phyloP scores from a whole-genome alignment of 345 rosid species.

The Iberis pinnata region DNA sequence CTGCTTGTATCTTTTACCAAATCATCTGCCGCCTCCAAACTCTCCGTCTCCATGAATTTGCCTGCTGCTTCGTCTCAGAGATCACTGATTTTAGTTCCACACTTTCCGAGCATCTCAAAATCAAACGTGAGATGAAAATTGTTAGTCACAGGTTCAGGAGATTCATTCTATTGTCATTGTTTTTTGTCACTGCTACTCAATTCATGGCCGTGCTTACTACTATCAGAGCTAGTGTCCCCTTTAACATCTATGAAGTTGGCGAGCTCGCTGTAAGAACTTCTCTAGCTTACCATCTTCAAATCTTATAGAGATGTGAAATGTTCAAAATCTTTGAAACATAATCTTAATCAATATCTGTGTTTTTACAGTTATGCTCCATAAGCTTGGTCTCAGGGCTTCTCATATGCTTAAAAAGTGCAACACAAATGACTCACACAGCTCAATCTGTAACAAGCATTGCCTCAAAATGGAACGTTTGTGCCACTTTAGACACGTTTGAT shows the following conservation, averaged over 20 bases:
- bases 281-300: neutral
- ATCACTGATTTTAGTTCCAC: conserved; percentile 51
- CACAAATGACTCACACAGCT: conserved; percentile 74
- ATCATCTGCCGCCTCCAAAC: conserved; percentile 63
- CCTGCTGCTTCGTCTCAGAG: conserved; percentile 55
- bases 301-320: neutral
- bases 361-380: conserved; percentile 62
- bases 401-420: conserved; percentile 75
- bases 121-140: conserved; percentile 58
- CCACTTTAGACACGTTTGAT: conserved; percentile 58
- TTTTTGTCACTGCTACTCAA: conserved; percentile 74
- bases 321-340: neutral
- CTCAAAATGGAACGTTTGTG: conserved; percentile 76
- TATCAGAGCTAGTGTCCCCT: conserved; percentile 45
- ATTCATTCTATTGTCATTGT: conserved; percentile 48
- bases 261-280: conserved; percentile 61
- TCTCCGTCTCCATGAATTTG: conserved; percentile 65
- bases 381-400: conserved; percentile 71
- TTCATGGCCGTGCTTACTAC: conserved; percentile 53
- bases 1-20: conserved; percentile 60
- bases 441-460: conserved; percentile 73
- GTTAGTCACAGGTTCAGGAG: conserved; percentile 77
- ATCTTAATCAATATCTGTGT: neutral
- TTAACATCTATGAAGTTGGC: conserved; percentile 67
- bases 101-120: conserved; percentile 54